A percentile compares a stretch with the other conserved stretches of the same genome.
Evolutionary conservation across 2,329 filamentous ascomycete genomes (phyloP).

Genomic region (Blastomyces silverae): DNA sequence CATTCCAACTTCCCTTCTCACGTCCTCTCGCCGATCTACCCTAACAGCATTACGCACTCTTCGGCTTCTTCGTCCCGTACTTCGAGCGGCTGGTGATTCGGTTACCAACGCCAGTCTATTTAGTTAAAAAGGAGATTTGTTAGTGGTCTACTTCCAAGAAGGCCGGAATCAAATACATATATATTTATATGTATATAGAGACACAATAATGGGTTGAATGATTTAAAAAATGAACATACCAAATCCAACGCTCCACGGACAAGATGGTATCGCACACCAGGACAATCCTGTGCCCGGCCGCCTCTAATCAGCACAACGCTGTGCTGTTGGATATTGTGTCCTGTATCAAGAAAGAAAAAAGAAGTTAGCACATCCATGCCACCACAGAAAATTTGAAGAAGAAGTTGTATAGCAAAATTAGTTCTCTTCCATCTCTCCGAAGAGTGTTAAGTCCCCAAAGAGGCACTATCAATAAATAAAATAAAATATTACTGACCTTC

Average conservation of each 20-base stretch:
- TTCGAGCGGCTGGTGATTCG: slow-evolving; percentile 82
- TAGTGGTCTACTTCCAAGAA: background rate
- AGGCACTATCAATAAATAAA: background rate
- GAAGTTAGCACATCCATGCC: background rate
- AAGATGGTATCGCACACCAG: slow-evolving; percentile 92
- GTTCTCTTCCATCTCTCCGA: background rate
- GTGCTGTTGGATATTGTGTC: slow-evolving; percentile 98
- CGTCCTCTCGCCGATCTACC: background rate
- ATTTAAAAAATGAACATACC: slow-evolving; percentile 51
- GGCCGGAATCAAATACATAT: slow-evolving; percentile 25
- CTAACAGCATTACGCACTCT: slow-evolving; percentile 53
- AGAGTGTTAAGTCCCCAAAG: background rate
- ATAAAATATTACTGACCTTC: slow-evolving; percentile 55
- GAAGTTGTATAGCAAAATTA: background rate
- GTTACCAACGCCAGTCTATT: slow-evolving; percentile 80
- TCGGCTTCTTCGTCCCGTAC: slow-evolving; percentile 98
- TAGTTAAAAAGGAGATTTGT: slow-evolving; percentile 25
- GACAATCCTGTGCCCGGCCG: slow-evolving; percentile 91
- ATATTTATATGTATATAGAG: background rate
- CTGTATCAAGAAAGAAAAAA: slow-evolving; percentile 31
- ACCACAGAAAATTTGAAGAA: slow-evolving; percentile 10
- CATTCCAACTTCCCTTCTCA: no score
- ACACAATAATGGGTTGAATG: slow-evolving; percentile 10
- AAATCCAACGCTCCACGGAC: slow-evolving; percentile 88
- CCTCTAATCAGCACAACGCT: slow-evolving; percentile 94